Conservation (phyloP, 1,284 basidiomycete genomes). For the Ceratobasidium sp. region DNA sequence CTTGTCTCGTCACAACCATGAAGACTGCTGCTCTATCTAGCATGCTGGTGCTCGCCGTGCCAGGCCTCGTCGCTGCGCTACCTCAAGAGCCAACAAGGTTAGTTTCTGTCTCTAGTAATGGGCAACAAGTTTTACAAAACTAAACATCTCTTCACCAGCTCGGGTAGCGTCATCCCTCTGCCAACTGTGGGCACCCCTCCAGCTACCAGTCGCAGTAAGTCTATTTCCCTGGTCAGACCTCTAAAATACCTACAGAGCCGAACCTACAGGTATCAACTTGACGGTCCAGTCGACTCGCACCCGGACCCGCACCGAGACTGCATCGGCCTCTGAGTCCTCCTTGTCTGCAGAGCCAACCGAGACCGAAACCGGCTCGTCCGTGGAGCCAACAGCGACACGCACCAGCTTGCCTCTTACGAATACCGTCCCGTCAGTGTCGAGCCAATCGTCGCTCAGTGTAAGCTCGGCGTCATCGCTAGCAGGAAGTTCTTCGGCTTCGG, state of each 20-base stretch:
- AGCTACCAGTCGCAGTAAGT: conserved; percentile 4
- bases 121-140: neutral
- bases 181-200: neutral
- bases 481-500: neutral
- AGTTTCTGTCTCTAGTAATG: neutral
- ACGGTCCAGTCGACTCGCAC: neutral
- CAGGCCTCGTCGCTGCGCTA: conserved; percentile 20
- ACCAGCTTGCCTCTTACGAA: neutral
- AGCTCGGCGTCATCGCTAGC: neutral
- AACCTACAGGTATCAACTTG: neutral
- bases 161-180: neutral
- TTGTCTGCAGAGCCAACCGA: neutral
- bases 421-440: neutral
- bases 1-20: neutral
- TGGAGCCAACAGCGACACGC: neutral
- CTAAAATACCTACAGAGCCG: neutral
- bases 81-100: conserved; percentile 18
- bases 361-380: neutral
- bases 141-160: neutral
- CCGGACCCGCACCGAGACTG: neutral
- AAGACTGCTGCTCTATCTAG: conserved; percentile 18
- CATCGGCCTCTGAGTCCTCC: neutral
- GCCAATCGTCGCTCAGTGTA: too few species aligned
- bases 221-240: neutral
- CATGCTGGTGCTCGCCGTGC: conserved; percentile 28